Conservation (phyloP, 2,329 filamentous ascomycete genomes). For the Cladosporium sp. region DNA sequence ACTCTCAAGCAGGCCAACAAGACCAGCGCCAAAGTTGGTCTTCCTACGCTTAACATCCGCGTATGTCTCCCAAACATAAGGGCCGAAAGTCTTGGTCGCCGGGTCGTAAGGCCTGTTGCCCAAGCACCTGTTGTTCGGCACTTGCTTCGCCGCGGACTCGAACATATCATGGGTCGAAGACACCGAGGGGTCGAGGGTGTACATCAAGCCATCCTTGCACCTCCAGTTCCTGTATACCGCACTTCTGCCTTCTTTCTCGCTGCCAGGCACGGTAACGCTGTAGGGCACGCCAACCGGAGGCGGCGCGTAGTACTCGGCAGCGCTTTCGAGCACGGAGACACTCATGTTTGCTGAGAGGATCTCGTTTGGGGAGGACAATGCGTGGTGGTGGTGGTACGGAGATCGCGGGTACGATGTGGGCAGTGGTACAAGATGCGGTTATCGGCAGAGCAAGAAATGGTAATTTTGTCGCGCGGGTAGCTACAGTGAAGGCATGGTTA, state of each 20-base stretch:
- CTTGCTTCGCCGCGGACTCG: constrained; percentile 52
- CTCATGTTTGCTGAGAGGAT: constrained; percentile 12
- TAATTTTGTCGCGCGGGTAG: neutral
- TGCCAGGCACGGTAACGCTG: constrained; percentile 73
- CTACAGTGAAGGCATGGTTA: constrained; percentile 6
- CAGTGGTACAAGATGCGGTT: constrained; percentile 14
- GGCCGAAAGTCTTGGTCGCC: constrained; percentile 69
- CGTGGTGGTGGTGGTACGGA: neutral
- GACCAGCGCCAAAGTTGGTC: constrained; percentile 80
- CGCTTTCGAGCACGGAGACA: constrained; percentile 29
- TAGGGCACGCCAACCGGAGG: constrained; percentile 77
- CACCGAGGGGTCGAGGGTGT: constrained; percentile 66
- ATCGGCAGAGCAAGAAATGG: neutral
- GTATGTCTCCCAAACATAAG: constrained; percentile 84
- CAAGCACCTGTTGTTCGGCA: constrained; percentile 70
- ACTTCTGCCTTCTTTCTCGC: constrained; percentile 70
- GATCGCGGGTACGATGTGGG: neutral
- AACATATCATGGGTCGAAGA: constrained; percentile 38
- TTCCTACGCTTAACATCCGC: constrained; percentile 74
- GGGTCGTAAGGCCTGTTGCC: constrained; percentile 80
- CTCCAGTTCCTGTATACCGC: constrained; percentile 82
- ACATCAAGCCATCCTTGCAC: constrained; percentile 69
- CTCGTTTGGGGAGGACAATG: neutral
- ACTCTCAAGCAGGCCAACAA: constrained; percentile 77
- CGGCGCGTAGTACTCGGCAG: constrained; percentile 55